Evolutionary conservation across 768 basidiomycete species (phyloP), one percentile per base, ranked within the genome.

Genomic region (Podaxis sp.): DNA sequence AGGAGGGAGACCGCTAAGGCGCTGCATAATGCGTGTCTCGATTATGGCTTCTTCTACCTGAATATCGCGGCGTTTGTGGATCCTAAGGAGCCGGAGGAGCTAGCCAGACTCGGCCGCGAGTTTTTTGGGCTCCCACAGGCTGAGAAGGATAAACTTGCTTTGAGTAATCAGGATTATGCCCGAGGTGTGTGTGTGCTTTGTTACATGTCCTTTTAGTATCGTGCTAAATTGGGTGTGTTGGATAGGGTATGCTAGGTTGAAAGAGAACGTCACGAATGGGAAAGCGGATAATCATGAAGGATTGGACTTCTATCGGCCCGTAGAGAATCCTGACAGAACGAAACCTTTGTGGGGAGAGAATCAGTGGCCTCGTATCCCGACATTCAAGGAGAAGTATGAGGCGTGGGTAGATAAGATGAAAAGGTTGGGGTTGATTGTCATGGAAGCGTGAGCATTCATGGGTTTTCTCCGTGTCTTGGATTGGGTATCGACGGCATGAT

Each of bases 31-130:
- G 92, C 93, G 7, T 93, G 92, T 68, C 69, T 90, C 22, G 78
- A 90, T 58, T 92, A 85, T 60, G 95, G 95, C 0, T 96, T 96
- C 81, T 95, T 96, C 77, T 96, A 96, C 74, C 79, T 95, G 51
- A 84, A 93, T 64, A 77, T 94, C 50, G 83, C 85, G 2, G 75
- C 80, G 3, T 90, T 79, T 66, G 74, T 88, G 13, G 77, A 86
- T 38, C 75, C 75, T 0, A 69, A 77, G 0, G 89, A 93, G 67
- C 82, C 88, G 10, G 85, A 87, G 48, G 85, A 89, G 65, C 82
- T 95, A 6, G 73, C 84, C 0, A 75, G 75, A 7, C 78, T 93
- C 2, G 93, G 87, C 1, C 79, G 85, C 26, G 76, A 84, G 56
- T 96, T 96, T 78, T 96, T 96, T 68, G 67, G 72, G 17, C 73